Percentiles rank a stretch among this genome's conserved stretches.
Evolutionary conservation across 768 basidiomycete genomes (phyloP).

Genomic region (Collybiopsis luxurians): DNA sequence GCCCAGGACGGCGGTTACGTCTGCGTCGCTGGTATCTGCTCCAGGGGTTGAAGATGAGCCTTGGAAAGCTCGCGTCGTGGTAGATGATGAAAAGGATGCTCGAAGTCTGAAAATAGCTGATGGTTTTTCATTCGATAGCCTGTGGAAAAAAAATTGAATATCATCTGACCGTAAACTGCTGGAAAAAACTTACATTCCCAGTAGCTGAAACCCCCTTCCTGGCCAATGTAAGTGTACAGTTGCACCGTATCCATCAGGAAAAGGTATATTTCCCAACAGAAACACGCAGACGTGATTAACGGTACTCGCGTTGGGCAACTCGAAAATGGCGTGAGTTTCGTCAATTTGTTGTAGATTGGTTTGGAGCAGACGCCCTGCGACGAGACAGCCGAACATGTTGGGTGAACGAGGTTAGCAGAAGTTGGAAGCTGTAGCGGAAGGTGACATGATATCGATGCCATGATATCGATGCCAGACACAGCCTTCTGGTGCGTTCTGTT

Average conservation of each 20-base stretch:
- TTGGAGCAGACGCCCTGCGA: slow-evolving; percentile 75
- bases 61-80: slow-evolving; percentile 38
- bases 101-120: slow-evolving; percentile 85
- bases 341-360: slow-evolving; percentile 81
- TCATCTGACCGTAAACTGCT: background rate
- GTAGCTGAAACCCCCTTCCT: slow-evolving; percentile 79
- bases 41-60: slow-evolving; percentile 29
- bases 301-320: slow-evolving; percentile 63
- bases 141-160: slow-evolving; percentile 23
- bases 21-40: slow-evolving; percentile 27
- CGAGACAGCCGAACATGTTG: slow-evolving; percentile 75
- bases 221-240: slow-evolving; percentile 88
- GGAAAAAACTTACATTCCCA: slow-evolving; percentile 69
- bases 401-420: background rate
- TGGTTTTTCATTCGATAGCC: slow-evolving; percentile 88
- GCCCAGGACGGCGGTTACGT: slow-evolving; percentile 74
- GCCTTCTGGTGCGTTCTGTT: no score
- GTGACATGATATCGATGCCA: no score
- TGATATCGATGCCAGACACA: no score
- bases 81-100: slow-evolving; percentile 51
- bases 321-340: slow-evolving; percentile 79
- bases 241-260: slow-evolving; percentile 81
- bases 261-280: slow-evolving; percentile 76
- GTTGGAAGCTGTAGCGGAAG: background rate
- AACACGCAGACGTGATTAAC: slow-evolving; percentile 90